These are phyloP conservation scores for Tulasnella sp. DNA, from an alignment of 768 basidiomycete genomes.

Conservation along the genomic window DNA sequence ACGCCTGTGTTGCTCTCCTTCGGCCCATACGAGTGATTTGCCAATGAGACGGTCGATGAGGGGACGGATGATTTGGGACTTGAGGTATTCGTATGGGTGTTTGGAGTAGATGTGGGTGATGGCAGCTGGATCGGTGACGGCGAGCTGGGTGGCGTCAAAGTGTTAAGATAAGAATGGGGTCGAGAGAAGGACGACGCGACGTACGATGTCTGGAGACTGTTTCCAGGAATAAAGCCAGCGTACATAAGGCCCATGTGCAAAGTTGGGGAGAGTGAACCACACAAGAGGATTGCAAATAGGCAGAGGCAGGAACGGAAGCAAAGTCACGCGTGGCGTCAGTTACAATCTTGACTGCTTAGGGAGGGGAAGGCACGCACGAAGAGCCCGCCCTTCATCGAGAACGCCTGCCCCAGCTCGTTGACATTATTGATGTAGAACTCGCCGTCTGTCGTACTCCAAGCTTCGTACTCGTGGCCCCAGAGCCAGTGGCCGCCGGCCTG, in stretches of 20 bases:
- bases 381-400: slow-evolving; percentile 31
- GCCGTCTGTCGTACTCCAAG: slow-evolving; percentile 35
- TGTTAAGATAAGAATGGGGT: not conserved
- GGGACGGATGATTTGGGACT: slow-evolving; percentile 43
- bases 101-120: slow-evolving; percentile 38
- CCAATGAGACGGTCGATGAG: slow-evolving; percentile 46
- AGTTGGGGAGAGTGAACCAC: not conserved
- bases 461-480: slow-evolving; percentile 39
- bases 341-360: slow-evolving; percentile 27
- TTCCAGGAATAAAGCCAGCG: not conserved
- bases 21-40: slow-evolving; percentile 47
- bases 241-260: no score
- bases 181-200: not conserved
- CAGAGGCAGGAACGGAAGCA: not conserved
- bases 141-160: slow-evolving; percentile 34
- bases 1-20: slow-evolving; percentile 47
- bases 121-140: slow-evolving; percentile 38
- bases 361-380: not conserved
- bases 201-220: not conserved
- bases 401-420: slow-evolving; percentile 5
- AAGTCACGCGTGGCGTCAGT: not conserved
- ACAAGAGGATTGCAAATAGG: not conserved
- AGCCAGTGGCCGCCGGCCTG: slow-evolving; percentile 36
- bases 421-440: slow-evolving; percentile 37
- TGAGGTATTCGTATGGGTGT: not conserved